These are phyloP conservation scores for Leishmania major DNA, from an alignment of 208 protist species.

Conservation along the genomic window DNA sequence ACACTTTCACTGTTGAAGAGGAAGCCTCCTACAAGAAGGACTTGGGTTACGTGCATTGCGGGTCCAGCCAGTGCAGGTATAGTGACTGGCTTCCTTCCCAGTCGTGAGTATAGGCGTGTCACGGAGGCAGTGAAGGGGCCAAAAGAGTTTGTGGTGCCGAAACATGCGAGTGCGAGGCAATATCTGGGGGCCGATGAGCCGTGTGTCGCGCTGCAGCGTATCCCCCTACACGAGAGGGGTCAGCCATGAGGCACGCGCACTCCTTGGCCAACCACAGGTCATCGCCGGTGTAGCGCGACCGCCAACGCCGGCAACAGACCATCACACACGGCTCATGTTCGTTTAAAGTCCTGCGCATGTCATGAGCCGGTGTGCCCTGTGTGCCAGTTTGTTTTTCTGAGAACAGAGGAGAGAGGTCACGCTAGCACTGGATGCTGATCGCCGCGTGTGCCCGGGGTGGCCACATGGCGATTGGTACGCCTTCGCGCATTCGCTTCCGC, in stretches of 20 bases:
- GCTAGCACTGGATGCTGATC: background rate
- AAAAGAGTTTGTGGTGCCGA: no score
- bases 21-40: constrained; percentile 86
- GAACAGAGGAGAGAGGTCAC: background rate
- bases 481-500: background rate
- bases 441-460: background rate
- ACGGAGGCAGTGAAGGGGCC: background rate
- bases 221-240: background rate
- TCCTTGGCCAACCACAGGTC: background rate
- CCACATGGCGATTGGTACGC: background rate
- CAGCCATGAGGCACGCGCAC: background rate
- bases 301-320: background rate
- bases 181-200: background rate
- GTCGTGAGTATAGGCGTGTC: background rate
- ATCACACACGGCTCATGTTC: background rate
- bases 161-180: background rate
- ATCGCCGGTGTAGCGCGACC: background rate
- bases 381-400: background rate
- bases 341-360: background rate
- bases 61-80: constrained; percentile 74
- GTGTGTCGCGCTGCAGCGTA: background rate
- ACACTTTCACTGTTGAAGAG: constrained; percentile 83
- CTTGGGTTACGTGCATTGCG: constrained; percentile 55
- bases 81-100: constrained; percentile 34
- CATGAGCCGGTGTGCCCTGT: background rate